Evolutionary conservation across 345 rosid species (phyloP), one percentile per base, ranked within the genome.

Genomic region (Reutealis trisperma): DNA sequence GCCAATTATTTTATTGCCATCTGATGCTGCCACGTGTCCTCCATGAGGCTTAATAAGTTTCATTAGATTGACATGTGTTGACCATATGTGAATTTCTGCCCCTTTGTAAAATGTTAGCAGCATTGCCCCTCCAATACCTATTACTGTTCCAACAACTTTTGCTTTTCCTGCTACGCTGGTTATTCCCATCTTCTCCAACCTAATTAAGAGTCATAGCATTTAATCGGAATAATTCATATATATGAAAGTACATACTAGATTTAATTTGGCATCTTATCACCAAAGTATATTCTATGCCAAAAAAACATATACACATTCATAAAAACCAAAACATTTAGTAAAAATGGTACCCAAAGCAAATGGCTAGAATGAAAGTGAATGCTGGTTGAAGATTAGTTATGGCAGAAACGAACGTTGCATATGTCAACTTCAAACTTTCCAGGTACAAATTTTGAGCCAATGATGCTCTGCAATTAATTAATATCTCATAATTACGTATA

Each of bases 91-190:
- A 24, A 78, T 54, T 22, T 63, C 63, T 6, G 25, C 4, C 1
- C 81, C 81, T 15, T 78, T 72, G 34, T 72, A 78, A 19, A 71
- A 78, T 14, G 72, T 72, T 0, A 72, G 76, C 27, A 72, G 25
- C 76, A 78, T 78, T 1, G 81, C 81, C 1, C 81, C 81, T 9
- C 72, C 72, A 5, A 72, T 72, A 18, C 71, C 70, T 11, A 55
- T 22, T 78, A 66, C 10, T n/a, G 81, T 78, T 3, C 81, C 81
- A 16, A 72, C 18, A 41, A 57, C 21, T 27, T 78, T 78, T 5
- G 76, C 76, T 27, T 71, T 55, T 19, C 81, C 81, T 14, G 44
- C 27, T 32, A 42, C 6, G 9, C 41, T 63, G 7, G 41, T 57
- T 13, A 72, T 5, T 0, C 42, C 51, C 65, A 72, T 14, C 15